Base-by-base conservation (phyloP, 768 basidiomycete genomes). In the Pholiota conissans region DNA sequence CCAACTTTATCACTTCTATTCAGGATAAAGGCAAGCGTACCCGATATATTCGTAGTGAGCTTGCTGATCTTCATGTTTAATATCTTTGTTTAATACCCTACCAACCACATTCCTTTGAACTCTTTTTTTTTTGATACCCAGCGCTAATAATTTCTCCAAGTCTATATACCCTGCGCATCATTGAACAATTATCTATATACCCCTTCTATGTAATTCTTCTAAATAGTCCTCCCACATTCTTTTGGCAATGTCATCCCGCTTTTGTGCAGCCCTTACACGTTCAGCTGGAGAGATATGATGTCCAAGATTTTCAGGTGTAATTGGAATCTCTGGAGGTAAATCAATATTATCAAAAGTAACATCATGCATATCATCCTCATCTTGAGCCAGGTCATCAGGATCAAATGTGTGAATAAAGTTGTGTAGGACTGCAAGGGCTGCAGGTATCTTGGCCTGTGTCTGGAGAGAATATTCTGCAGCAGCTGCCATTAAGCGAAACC, bases 401-500 rank as follows among this genome's bases (percentile, higher is more conserved):
- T 69, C 66, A 54, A 64, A 63, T 34, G 59, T 57, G 5, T 29
- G 51, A n/a, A 70, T 64, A 49, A 68, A 71, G 49, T 71, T 71
- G 50, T 72, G 71, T 10, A 72, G 16, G 2, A 62, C 62, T 29
- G 55, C 59, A 24, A 69, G 32, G 37, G 67, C 69, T 34, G 58
- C 30, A 27, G 61, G 59, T 30, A 73, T 59, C 28, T 40, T 46
- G 4, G 66, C 60, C 49, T 73, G 71, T 11, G 62, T 63, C 11
- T 48, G 26, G 2, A 67, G 13, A 24, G 30, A 22, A 46, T 66
- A 70, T 57, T 69, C 62, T 39, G 66, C 57, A 0, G 66, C 50
- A 6, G 58, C 56, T 1, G 35, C 27, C 28, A 68, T 55, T 10
- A 69, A 49, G n/a, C 30, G 49, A 52, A 67, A 71, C 10, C 59